Evolutionary conservation across 2,329 filamentous ascomycete genomes (phyloP), one percentile per base, ranked within the genome.

Genomic region (Alternaria incomplexa): DNA sequence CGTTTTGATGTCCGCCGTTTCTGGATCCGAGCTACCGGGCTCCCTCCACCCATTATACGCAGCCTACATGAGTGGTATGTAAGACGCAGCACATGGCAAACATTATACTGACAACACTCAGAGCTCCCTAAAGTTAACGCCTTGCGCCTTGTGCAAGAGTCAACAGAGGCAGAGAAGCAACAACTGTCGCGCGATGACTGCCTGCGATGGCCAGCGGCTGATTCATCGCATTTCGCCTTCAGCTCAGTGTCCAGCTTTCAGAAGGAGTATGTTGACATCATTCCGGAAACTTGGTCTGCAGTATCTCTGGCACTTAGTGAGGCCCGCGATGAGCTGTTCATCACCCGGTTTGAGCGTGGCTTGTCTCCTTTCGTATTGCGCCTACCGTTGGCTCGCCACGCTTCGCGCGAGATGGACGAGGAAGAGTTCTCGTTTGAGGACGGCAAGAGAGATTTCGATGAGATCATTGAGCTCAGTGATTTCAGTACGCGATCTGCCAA

Each of bases 221-320:
- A 73, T n/a, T 55, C 68, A 15, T 75, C 62, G 10, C 77, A 73
- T 28, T 68, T 76, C 12, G 72, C 76, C 23, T 80, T 83, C 68
- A 77, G 81, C 15, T 73, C 82, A 4, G 73, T 80, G 1, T 66
- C 79, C 3, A 73, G 85, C 25, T 96, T 97, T 73, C 91, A 95
- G 76, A 85, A 86, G 66, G 88, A 94, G 48, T 97, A 93, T 71
- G 86, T 97, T 54, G 92, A 97, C 73, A 91, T 95, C 53, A 89
- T 99, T 6, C 96, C 96, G 0, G 81, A 84, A 43, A 84, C 86
- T 7, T 99, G 96, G 96, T 93, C 89, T 50, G 91, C 94, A 2
- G 83, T 99, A 10, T 98, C 94, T 0, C 83, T 99, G 47, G 91
- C 91, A 0, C 81, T 99, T 15, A 96, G 91, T 73, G 92, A 97